Conservation (phyloP, 129 eudicot species). For the Scalesia atractyloides region DNA sequence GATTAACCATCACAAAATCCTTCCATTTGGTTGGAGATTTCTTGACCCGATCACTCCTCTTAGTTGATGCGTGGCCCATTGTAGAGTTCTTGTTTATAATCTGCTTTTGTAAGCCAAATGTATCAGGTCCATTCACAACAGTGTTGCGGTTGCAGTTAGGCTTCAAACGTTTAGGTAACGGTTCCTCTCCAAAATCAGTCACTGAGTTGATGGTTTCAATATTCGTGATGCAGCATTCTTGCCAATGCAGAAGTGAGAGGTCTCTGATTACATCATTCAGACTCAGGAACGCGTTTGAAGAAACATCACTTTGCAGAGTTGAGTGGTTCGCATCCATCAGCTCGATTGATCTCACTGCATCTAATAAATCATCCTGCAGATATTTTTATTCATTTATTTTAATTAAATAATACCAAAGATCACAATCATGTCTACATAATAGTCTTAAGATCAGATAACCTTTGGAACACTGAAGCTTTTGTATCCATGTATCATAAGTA, state of each 20-base stretch:
- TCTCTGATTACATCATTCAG: slow-evolving; percentile 39
- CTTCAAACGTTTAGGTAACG: slow-evolving; percentile 19
- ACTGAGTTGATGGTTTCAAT: slow-evolving; percentile 32
- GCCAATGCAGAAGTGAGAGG: slow-evolving; percentile 34
- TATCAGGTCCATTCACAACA: too few species aligned
- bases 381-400: neutral
- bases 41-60: too few species aligned
- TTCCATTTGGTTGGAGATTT: too few species aligned
- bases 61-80: too few species aligned
- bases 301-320: slow-evolving; percentile 33
- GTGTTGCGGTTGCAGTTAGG: neutral
- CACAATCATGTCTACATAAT: neutral
- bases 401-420: neutral
- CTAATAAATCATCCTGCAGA: slow-evolving; percentile 36
- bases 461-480: slow-evolving; percentile 30
- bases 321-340: slow-evolving; percentile 43
- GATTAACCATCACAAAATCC: too few species aligned
- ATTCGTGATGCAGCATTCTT: slow-evolving; percentile 42
- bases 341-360: slow-evolving; percentile 38
- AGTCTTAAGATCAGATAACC: slow-evolving; percentile 27
- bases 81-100: too few species aligned
- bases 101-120: too few species aligned
- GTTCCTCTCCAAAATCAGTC: slow-evolving; percentile 18
- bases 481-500: slow-evolving; percentile 45
- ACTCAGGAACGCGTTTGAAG: slow-evolving; percentile 39